Base-by-base conservation (phyloP, 1,284 basidiomycete genomes). In the Ustilago shanxiensis region DNA sequence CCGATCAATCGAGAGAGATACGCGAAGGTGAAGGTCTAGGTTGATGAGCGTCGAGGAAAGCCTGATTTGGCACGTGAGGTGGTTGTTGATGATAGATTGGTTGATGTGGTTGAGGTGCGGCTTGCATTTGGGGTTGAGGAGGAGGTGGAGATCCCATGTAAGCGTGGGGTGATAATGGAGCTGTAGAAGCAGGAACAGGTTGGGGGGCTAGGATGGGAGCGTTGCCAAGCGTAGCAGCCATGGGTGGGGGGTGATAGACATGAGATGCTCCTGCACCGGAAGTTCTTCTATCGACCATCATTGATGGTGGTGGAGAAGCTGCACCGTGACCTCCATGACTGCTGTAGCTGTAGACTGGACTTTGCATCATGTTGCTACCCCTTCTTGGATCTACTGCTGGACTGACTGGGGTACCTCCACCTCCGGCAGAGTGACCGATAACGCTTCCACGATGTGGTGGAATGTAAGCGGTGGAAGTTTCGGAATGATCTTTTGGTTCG, bases 1-100 rank as follows among this genome's bases (percentile, higher is more conserved):
- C 22, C 22, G 18, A 13, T 28, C 11, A 72, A 29, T 72, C 70
- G 20, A 72, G 56, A 10, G 64, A 72, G 52, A 72, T 61, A 26
- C 70, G 63, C 3, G 64, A 63, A 31, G 60, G 37, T 3, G 69
- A 52, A 20, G 69, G 69, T 13, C 45, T 41, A 2, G 64, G 63
- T 22, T 62, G 54, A 26, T 61, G 63, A 9, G 59, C 24, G n/a
- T 55, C 47, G 11, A 54, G 20, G 26, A 53, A 58, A 1, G 54
- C 26, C 18, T 52, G 58, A 13, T 18, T 44, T 26, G 56, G 56
- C 26, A 37, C n/a, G 11, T 58, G 56, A 20, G 59, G 7, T 20
- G 41, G 50, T 7, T 22, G 50, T 26, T 57, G 41, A 24, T 33
- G 44, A n/a, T 57, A 39, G 5, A 33, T 20, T 22, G 26, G 29